phyloP scores from a whole-genome alignment of 1,284 basidiomycete genomes.

The Leccinum subrobustum region DNA sequence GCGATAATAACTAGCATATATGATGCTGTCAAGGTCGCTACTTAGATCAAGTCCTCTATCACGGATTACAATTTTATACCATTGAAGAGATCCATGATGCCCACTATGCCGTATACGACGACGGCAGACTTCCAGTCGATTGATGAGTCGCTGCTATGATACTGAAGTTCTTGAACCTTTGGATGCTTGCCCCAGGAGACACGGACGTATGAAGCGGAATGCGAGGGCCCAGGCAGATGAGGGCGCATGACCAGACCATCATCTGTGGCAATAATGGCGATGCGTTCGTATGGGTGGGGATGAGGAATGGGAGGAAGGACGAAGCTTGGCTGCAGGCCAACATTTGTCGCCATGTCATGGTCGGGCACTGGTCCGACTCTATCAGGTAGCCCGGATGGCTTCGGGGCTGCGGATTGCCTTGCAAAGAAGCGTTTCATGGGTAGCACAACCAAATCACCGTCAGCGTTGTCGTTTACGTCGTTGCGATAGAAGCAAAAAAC shows the following conservation, averaged over 20 bases:
- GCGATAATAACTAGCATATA: constrained; percentile 69
- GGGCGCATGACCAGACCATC: constrained; percentile 67
- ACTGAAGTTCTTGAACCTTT: constrained; percentile 52
- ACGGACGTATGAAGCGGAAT: constrained; percentile 45
- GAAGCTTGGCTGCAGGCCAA: constrained; percentile 57
- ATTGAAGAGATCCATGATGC: constrained; percentile 65
- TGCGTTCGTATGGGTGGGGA: constrained; percentile 67
- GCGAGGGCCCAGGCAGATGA: constrained; percentile 39
- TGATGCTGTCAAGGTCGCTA: constrained; percentile 47
- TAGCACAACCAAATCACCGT: neutral
- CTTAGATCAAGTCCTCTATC: constrained; percentile 14
- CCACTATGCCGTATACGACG: constrained; percentile 71
- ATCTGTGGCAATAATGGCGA: constrained; percentile 54
- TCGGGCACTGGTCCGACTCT: neutral
- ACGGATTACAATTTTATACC: constrained; percentile 39
- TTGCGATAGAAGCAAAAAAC: neutral
- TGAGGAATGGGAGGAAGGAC: constrained; percentile 66
- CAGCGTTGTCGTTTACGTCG: neutral
- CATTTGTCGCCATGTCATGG: constrained; percentile 20
- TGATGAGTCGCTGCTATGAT: constrained; percentile 29
- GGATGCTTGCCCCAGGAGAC: constrained; percentile 63
- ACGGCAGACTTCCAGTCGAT: constrained; percentile 54
- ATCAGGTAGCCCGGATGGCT: neutral
- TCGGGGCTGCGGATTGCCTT: constrained; percentile 10
- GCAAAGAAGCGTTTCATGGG: constrained; percentile 30